A percentile compares a stretch with the other conserved stretches of the same genome.
Evolutionary conservation across 345 rosid genomes (phyloP).

Genomic region (Linum usitatissimum): DNA sequence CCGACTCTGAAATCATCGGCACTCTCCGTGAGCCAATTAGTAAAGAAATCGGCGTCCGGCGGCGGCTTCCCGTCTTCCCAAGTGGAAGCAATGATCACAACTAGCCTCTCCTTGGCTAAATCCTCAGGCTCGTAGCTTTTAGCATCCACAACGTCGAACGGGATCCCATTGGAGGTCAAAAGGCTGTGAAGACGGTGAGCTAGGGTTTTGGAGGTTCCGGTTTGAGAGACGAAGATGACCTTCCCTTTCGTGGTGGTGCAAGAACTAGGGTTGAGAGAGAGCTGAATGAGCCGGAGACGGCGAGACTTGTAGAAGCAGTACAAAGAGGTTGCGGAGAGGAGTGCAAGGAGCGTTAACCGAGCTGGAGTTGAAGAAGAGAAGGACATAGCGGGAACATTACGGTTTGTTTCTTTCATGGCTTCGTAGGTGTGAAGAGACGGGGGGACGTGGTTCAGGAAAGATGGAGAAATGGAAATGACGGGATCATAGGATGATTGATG

Average conservation of each 20-base stretch:
- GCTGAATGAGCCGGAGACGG: slow-evolving; percentile 33
- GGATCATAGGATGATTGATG: not conserved
- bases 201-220: slow-evolving; percentile 64
- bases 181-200: slow-evolving; percentile 47
- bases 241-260: slow-evolving; percentile 28
- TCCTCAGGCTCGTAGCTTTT: slow-evolving; percentile 87
- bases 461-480: not conserved
- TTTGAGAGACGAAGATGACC: slow-evolving; percentile 67
- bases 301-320: slow-evolving; percentile 78
- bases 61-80: slow-evolving; percentile 90
- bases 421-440: not conserved
- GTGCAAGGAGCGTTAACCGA: slow-evolving; percentile 53
- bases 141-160: slow-evolving; percentile 64
- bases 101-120: slow-evolving; percentile 47
- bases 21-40: slow-evolving; percentile 68
- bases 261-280: slow-evolving; percentile 22
- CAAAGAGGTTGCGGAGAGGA: slow-evolving; percentile 73
- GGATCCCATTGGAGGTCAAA: slow-evolving; percentile 28
- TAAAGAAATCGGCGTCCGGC: slow-evolving; percentile 45
- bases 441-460: too few relatives aligned
- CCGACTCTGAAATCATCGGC: slow-evolving; percentile 90
- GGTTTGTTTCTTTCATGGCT: not conserved
- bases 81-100: slow-evolving; percentile 70
- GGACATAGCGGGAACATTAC: slow-evolving; percentile 24
- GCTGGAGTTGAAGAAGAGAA: slow-evolving; percentile 39